These are phyloP conservation scores for Melastoma candidum DNA, from an alignment of 441 rosid species.

Conservation along the genomic window DNA sequence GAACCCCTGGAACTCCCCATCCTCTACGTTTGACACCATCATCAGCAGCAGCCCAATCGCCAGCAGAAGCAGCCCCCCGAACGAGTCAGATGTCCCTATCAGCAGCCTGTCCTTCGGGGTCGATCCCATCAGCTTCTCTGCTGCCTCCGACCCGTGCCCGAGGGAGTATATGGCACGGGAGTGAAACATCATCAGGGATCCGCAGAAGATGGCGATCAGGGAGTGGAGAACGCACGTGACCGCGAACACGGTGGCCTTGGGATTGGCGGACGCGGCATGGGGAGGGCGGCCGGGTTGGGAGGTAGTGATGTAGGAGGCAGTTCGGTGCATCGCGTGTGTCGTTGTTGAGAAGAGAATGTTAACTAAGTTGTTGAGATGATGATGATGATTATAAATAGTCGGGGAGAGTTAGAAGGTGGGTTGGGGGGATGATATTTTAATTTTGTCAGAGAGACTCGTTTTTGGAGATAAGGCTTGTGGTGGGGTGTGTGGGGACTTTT, in stretches of 20 bases:
- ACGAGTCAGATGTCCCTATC: conserved; percentile 59
- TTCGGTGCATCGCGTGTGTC: too few species aligned
- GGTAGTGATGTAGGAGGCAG: not conserved
- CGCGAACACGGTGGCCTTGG: conserved; percentile 28
- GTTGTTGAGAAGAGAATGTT: too few species aligned
- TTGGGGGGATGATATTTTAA: too few species aligned
- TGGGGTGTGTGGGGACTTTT: too few species aligned
- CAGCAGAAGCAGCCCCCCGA: conserved; percentile 53
- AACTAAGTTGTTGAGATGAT: too few species aligned
- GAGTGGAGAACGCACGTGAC: conserved; percentile 60
- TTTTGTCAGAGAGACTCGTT: too few species aligned
- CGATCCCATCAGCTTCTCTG: conserved; percentile 44
- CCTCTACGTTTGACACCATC: conserved; percentile 57
- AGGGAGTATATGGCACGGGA: conserved; percentile 45
- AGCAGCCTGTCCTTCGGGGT: conserved; percentile 60
- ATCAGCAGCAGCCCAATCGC: conserved; percentile 49
- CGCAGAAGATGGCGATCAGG: conserved; percentile 42
- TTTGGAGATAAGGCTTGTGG: too few species aligned
- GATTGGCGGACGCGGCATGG: conserved; percentile 7
- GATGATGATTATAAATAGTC: too few species aligned
- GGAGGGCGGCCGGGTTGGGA: not conserved
- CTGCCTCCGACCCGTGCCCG: conserved; percentile 48
- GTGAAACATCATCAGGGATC: conserved; percentile 54
- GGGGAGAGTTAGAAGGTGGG: too few species aligned
- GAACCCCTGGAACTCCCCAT: conserved; percentile 46